phyloP scores from a whole-genome alignment of 352 stramenopile genomes.

The Globisporangium splendens region DNA sequence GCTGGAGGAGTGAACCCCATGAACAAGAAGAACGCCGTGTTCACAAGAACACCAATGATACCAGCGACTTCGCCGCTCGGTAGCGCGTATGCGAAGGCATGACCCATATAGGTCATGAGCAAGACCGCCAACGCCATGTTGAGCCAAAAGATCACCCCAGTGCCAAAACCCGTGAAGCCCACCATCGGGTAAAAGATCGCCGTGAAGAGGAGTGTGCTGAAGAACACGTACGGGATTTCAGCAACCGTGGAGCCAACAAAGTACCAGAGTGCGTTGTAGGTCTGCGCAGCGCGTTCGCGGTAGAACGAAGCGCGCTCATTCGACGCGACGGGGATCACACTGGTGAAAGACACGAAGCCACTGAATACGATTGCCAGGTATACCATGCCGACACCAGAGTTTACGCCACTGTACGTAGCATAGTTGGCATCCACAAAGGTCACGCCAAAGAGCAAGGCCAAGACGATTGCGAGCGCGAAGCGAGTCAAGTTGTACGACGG shows the following conservation, averaged over 20 bases:
- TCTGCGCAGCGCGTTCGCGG: too few species aligned
- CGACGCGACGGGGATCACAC: too few species aligned
- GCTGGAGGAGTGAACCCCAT: constrained; percentile 38
- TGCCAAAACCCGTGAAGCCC: constrained; percentile 19
- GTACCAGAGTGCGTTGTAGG: too few species aligned
- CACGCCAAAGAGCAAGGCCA: too few species aligned
- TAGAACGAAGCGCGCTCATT: too few species aligned
- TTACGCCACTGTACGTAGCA: too few species aligned
- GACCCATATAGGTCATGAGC: constrained; percentile 16
- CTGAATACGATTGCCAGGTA: too few species aligned
- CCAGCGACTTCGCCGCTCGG: constrained; percentile 14
- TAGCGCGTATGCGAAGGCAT: constrained; percentile 12
- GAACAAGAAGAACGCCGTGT: constrained; percentile 47
- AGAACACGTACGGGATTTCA: constrained; percentile 10
- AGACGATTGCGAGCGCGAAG: too few species aligned
- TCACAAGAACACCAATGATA: constrained; percentile 20
- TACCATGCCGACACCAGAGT: too few species aligned
- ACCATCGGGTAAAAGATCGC: constrained; percentile 25
- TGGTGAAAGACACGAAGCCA: too few species aligned
- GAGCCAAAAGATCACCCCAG: constrained; percentile 14
- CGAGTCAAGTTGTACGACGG: too few species aligned
- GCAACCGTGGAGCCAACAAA: constrained; percentile 43
- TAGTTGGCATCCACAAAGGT: too few species aligned
- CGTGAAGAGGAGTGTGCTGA: constrained; percentile 14
- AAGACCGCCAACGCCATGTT: constrained; percentile 10